Base-by-base conservation (phyloP, 1,284 basidiomycete species). In the Schizopora paradoxa region DNA sequence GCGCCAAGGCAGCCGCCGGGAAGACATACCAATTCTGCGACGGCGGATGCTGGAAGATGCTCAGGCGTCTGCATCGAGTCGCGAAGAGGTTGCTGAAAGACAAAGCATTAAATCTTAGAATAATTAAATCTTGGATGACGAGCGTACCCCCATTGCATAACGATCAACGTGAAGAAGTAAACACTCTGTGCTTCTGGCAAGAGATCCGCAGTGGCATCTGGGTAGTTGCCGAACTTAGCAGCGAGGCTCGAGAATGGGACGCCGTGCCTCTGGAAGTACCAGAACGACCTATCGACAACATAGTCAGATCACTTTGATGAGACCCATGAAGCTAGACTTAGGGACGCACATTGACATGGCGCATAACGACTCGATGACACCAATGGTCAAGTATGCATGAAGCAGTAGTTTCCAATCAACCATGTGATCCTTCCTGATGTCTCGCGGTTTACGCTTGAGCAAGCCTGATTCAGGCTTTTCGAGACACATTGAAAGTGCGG, bases 381-480 rank as follows among this genome's bases (percentile, higher is more conserved):
- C 76, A 16, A 83, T 58, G 61, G 83, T 81, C 5, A 74, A 64
- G 60, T 86, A 87, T 1, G 81, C 80, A 27, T 87, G 84, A 5
- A 73, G 51, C 39, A 85, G 67, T 35, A 86, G 68, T 19, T 58
- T 61, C 60, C 65, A 62, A 48, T 74, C 66, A 0, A 67, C 74
- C 10, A 79, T 65, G 13, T 76, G 66, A 46, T 80, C 77, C 4
- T 58, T 76, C 47, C 69, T 77, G 18, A 75, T 70, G 49, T 85
- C 74, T 27, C 86, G 70, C 0, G 86, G 86, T 49, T 76, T 76
- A 35, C 82, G 74, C 7, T 70, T 58, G 45, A 87, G 69, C 2
- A 79, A 65, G 42, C 61, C 64, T 1, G 65, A 65, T 60, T 79
- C 77, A n/a, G 76, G 72, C 43, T 72, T 68, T 54, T 80, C 76